A percentile compares a stretch with the other conserved stretches of the same genome.
phyloP scores from a whole-genome alignment of 768 basidiomycete genomes.

The Aureoboletus auriporus region DNA sequence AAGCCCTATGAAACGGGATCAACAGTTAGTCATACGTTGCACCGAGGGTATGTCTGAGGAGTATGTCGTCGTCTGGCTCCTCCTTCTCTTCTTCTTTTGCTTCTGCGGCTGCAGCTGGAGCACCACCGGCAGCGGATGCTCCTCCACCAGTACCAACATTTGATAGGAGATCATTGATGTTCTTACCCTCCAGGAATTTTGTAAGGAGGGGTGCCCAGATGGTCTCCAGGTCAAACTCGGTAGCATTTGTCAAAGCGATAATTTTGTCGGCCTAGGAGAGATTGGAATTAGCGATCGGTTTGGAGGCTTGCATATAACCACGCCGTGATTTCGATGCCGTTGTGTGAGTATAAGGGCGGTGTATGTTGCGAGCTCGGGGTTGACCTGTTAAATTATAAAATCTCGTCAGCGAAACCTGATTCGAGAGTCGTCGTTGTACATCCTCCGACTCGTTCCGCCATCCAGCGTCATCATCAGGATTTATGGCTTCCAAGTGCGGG shows the following conservation, averaged over 20 bases:
- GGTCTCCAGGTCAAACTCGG: conserved; percentile 82
- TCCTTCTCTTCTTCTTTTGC: conserved; percentile 82
- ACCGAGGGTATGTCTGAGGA: no score
- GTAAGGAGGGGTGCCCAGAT: conserved; percentile 98
- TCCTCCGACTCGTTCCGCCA: conserved; percentile 9
- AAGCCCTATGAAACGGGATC: conserved; percentile 59
- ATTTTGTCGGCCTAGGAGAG: conserved; percentile 85
- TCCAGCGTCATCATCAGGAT: conserved; percentile 14
- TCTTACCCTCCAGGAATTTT: conserved; percentile 97
- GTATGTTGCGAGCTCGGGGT: conserved; percentile 88
- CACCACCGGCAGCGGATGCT: conserved; percentile 65
- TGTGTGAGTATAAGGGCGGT: conserved; percentile 98
- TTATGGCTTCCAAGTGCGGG: background rate
- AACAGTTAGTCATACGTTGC: background rate
- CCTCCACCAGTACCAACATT: conserved; percentile 94
- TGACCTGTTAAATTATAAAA: conserved; percentile 34
- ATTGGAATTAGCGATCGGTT: background rate
- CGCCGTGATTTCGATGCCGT: conserved; percentile 95
- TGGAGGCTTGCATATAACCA: conserved; percentile 23
- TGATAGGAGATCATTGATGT: conserved; percentile 92
- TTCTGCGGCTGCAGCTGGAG: conserved; percentile 52
- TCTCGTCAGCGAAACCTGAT: conserved; percentile 12
- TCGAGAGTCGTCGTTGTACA: background rate
- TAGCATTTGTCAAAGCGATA: conserved; percentile 75
- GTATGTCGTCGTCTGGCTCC: conserved; percentile 76